Evolutionary conservation across 768 basidiomycete genomes (phyloP), one percentile per base, ranked within the genome.

Genomic region (Lentinula lateritia): DNA sequence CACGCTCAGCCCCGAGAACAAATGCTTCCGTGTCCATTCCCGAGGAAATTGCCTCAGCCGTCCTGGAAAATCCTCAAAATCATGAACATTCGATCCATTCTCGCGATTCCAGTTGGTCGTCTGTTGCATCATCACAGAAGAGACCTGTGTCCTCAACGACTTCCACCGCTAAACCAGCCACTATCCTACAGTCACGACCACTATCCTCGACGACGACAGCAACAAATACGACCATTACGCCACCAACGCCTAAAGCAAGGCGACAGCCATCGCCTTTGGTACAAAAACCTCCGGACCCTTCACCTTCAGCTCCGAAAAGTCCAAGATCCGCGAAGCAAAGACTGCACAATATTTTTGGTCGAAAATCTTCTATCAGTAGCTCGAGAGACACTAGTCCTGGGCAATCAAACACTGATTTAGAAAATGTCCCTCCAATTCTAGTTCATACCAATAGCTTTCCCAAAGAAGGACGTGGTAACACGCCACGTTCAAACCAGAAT

Each of bases 181-280:
- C 80, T 5, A 80, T 85, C 61, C 62, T 81, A 61, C 75, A 76
- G 62, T 85, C 83, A 20, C 82, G 88, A 6, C 89, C 89, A 3
- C 73, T 90, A 23, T 89, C 88, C 2, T 81, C 84, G 20, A 85
- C 83, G 0, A 87, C 87, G 0, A 83, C 83, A 16, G 80, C 83
- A 1, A 87, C 87, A 2, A 82, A 83, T 66, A 78, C 81, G 18
- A 88, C 87, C 5, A 76, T 84, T 59, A 83, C 81, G 6, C 85
- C 86, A n/a, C 73, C 75, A 15, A 83, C 84, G 0, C 82, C 82
- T 28, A 83, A 73, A 65, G 64, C 76, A 50, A 71, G 64, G 67
- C 68, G 63, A 63, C 66, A 61, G 28, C 69, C 61, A 4, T 64
- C 71, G 16, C 67, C 76, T 50, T 66, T 70, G 18, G 66, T 72